Evolutionary conservation across 2,329 filamentous ascomycete species (phyloP).

Genomic region (Rhytidhysteron rufulum): DNA sequence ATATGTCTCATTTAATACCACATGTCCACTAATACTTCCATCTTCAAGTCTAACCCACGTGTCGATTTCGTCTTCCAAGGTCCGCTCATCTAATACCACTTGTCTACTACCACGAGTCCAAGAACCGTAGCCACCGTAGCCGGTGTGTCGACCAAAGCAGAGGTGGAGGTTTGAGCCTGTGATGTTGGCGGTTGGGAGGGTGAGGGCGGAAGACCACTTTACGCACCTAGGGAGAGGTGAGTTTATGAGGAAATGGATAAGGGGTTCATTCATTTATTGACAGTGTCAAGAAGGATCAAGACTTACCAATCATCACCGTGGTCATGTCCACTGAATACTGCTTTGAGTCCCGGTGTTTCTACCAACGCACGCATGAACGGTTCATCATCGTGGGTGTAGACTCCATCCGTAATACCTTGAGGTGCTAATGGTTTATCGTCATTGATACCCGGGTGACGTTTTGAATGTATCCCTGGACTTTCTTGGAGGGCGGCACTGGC

Average conservation of each 20-base stretch:
- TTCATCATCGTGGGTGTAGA: conserved; percentile 48
- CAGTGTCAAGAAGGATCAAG: background rate
- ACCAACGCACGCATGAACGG: conserved; percentile 62
- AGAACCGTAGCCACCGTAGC: conserved; percentile 66
- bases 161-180: conserved; percentile 43
- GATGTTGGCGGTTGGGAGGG: conserved; percentile 21
- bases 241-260: no score
- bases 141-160: conserved; percentile 64
- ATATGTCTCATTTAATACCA: conserved; percentile 58
- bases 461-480: conserved; percentile 35
- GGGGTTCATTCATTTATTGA: no score
- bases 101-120: conserved; percentile 61
- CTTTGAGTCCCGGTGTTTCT: conserved; percentile 53
- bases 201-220: conserved; percentile 32
- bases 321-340: conserved; percentile 63
- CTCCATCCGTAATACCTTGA: conserved; percentile 38
- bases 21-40: conserved; percentile 48
- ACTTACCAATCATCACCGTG: conserved; percentile 40
- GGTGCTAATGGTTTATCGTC: conserved; percentile 37
- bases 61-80: conserved; percentile 44
- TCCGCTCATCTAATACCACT: conserved; percentile 46
- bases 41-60: conserved; percentile 62
- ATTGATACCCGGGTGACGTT: conserved; percentile 46
- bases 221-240: conserved; percentile 37
- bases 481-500: conserved; percentile 41